Conservation (phyloP, 2,329 filamentous ascomycete species). For the Graphilbum ipis-grandicollis region DNA sequence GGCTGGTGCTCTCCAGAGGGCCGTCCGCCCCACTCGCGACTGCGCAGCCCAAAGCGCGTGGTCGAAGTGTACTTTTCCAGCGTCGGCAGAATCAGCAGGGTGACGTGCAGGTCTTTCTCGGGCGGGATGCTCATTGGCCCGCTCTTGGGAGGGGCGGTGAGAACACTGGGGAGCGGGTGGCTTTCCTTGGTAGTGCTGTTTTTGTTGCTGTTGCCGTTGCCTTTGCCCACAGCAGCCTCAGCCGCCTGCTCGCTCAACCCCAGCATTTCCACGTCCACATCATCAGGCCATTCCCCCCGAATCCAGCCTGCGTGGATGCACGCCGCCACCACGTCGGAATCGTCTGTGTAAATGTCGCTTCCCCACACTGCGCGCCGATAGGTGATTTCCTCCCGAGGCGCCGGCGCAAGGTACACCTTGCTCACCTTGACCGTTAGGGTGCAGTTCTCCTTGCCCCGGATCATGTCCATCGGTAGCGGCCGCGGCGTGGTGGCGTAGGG, state of each 20-base stretch:
- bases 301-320: conserved; percentile 92
- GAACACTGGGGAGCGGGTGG: conserved; percentile 19
- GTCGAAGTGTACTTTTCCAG: conserved; percentile 61
- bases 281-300: conserved; percentile 68
- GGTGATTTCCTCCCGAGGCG: conserved; percentile 69
- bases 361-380: conserved; percentile 72
- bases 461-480: conserved; percentile 57
- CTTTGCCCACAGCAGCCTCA: conserved; percentile 5
- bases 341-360: conserved; percentile 86
- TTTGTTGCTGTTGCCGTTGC: conserved; percentile 3
- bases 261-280: conserved; percentile 54
- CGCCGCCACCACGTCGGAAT: conserved; percentile 82
- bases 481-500: conserved; percentile 36
- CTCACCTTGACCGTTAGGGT: conserved; percentile 80
- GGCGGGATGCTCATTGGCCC: conserved; percentile 47
- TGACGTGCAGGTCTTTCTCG: conserved; percentile 72
- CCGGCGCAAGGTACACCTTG: conserved; percentile 52
- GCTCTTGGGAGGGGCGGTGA: conserved; percentile 35
- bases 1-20: conserved; percentile 9
- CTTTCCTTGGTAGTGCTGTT: neutral
- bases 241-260: conserved; percentile 27
- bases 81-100: conserved; percentile 63
- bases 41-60: conserved; percentile 65
- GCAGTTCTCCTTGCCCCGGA: conserved; percentile 66
- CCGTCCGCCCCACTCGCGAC: conserved; percentile 51